These are phyloP conservation scores for Physcia stellaris DNA, from an alignment of 495 filamentous ascomycete genomes.

Conservation along the genomic window DNA sequence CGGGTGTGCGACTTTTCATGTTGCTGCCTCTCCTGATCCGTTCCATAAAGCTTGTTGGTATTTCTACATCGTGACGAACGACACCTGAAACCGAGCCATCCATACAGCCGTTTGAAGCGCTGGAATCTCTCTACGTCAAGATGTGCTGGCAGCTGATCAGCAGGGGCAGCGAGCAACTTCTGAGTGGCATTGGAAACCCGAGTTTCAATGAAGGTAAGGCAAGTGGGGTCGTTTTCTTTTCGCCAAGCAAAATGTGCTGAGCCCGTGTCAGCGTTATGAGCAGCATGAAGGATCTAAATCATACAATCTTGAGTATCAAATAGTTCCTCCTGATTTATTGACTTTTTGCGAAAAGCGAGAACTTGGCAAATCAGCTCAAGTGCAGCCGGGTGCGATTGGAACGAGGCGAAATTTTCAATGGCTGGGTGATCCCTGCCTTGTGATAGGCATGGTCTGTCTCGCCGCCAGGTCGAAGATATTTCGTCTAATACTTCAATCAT, in stretches of 20 bases:
- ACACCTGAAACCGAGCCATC: not conserved
- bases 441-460: not conserved
- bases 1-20: slow-evolving; percentile 1
- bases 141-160: not conserved
- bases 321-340: no score
- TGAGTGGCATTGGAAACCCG: not conserved
- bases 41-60: not conserved
- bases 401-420: not conserved
- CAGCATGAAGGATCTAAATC: no score
- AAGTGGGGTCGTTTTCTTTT: slow-evolving; percentile 8
- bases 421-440: not conserved
- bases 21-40: not conserved
- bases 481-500: not conserved
- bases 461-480: not conserved
- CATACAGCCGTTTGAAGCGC: no score
- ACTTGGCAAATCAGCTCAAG: not conserved
- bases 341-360: not conserved
- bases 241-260: no score
- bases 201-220: slow-evolving; percentile 3
- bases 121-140: slow-evolving; percentile 1
- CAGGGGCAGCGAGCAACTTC: not conserved
- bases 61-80: not conserved
- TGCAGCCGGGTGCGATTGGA: not conserved
- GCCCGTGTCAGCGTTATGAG: no score
- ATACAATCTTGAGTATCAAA: no score